Percentiles rank a stretch among this genome's conserved stretches.
phyloP scores from a whole-genome alignment of 768 basidiomycete species.

The Phlebiopsis flavidoalba region DNA sequence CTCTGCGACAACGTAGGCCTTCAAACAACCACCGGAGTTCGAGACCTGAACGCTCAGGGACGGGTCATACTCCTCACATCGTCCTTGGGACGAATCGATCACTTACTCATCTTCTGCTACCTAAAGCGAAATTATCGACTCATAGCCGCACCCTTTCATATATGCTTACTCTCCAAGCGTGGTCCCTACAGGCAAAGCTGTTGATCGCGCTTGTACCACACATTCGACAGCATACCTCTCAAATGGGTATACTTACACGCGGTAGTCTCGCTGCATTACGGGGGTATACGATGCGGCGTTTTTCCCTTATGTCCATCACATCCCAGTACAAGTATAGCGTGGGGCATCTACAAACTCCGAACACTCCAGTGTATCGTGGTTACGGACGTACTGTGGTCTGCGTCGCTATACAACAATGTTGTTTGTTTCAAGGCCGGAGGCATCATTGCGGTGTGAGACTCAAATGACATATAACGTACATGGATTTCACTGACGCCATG shows the following conservation, averaged over 20 bases:
- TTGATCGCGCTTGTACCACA: slow-evolving; percentile 53
- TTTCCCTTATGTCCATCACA: slow-evolving; percentile 36
- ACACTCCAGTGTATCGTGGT: slow-evolving; percentile 49
- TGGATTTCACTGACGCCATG: background rate
- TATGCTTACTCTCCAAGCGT: slow-evolving; percentile 49
- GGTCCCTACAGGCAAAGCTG: slow-evolving; percentile 60
- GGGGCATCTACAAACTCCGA: slow-evolving; percentile 61
- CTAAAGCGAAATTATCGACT: slow-evolving; percentile 46
- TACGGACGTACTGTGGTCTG: slow-evolving; percentile 42
- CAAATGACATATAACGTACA: background rate
- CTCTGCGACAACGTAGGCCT: slow-evolving; percentile 58
- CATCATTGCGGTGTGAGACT: slow-evolving; percentile 41
- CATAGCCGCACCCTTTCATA: slow-evolving; percentile 46
- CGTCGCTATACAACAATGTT: slow-evolving; percentile 56
- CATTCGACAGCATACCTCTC: slow-evolving; percentile 43
- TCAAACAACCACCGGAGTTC: slow-evolving; percentile 57
- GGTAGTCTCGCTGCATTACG: slow-evolving; percentile 47
- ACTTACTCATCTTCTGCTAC: slow-evolving; percentile 39
- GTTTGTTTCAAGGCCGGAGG: slow-evolving; percentile 56
- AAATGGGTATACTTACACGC: slow-evolving; percentile 54
- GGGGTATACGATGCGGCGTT: no score
- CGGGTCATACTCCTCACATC: no score
- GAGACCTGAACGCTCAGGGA: no score
- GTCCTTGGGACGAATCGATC: slow-evolving; percentile 38
- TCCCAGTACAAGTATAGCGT: slow-evolving; percentile 39